Evolutionary conservation across 805 yeast species (phyloP), one percentile per base, ranked within the genome.

Genomic region (Candida pseudofarinosa): DNA sequence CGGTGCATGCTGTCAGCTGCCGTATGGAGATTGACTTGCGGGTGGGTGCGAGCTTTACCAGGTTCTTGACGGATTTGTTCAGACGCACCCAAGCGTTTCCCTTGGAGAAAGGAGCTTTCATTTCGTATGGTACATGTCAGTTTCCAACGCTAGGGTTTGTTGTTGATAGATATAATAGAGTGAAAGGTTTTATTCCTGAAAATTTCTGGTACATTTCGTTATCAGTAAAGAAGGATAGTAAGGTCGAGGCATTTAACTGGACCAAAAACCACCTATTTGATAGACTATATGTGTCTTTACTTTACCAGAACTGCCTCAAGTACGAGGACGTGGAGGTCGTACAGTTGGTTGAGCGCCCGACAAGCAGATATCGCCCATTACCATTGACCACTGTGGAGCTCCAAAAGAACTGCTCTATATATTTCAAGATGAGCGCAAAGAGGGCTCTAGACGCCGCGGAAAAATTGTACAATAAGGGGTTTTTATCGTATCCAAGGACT

Each of bases 121-220:
- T 85, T 0, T 88, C 96, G 1, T 93, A 90, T 60, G 99, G 99
- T 2, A 74, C 79, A 2, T 93, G 99, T 58, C 99, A 93, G 59
- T 93, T 93, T 54, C 99, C 99, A 2, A 91, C 99, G 0, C 69
- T 93, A 40, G 98, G 99, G 3, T 93, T 93, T 63, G 90, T 93
- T 0, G 98, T 93, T 8, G 99, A 93, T 55, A 70, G 99, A 45
- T 89, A 81, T 58, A 80, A 81, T 44, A 71, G 96, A 43, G 85
- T 85, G 28, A 76, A 79, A 53, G 69, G 71, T 47, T 93, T 91
- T 62, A 65, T 73, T 4, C 76, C 88, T 0, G 98, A 93, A 58
- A 74, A 74, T 5, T 90, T 88, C 57, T 93, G 97, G 97, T 71
- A 63, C 49, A 64, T 93, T 3, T 75, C 75, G 15, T 58, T 89